Conservation (phyloP, 164 flowering plant species). For the Liquidambar formosana region DNA sequence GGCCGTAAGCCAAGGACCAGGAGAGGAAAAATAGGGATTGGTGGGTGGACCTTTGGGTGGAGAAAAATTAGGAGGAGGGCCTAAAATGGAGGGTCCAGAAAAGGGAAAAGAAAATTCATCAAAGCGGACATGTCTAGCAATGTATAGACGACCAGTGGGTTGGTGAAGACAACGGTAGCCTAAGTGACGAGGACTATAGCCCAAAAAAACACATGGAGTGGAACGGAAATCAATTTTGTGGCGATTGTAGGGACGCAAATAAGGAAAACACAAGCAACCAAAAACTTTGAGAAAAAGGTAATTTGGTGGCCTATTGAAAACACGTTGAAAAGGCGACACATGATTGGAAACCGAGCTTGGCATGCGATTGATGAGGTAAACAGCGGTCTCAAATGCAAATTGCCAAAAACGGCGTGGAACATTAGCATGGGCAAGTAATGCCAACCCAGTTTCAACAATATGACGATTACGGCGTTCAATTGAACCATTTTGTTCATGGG, state of each 20-base stretch:
- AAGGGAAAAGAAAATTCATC: background rate
- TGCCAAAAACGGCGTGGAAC: background rate
- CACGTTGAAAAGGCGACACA: too few relatives aligned
- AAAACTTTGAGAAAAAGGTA: too few relatives aligned
- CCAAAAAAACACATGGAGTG: too few relatives aligned
- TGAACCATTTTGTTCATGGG: too few relatives aligned
- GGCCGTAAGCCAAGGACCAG: too few relatives aligned
- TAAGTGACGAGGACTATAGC: background rate
- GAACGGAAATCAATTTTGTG: too few relatives aligned
- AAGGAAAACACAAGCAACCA: background rate
- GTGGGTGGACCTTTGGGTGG: too few relatives aligned
- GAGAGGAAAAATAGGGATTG: too few relatives aligned
- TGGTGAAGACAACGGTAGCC: background rate
- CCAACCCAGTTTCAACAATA: slow-evolving; percentile 2
- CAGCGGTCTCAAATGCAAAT: background rate
- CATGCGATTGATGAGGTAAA: background rate
- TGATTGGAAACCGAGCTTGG: too few relatives aligned
- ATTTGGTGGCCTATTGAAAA: too few relatives aligned
- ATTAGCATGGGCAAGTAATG: background rate
- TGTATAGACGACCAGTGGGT: background rate
- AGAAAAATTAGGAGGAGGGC: background rate
- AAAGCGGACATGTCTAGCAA: background rate
- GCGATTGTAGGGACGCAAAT: background rate
- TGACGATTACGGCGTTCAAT: background rate
- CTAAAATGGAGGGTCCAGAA: background rate